phyloP scores from a whole-genome alignment of 768 basidiomycete species.

The Hericium alpestre region DNA sequence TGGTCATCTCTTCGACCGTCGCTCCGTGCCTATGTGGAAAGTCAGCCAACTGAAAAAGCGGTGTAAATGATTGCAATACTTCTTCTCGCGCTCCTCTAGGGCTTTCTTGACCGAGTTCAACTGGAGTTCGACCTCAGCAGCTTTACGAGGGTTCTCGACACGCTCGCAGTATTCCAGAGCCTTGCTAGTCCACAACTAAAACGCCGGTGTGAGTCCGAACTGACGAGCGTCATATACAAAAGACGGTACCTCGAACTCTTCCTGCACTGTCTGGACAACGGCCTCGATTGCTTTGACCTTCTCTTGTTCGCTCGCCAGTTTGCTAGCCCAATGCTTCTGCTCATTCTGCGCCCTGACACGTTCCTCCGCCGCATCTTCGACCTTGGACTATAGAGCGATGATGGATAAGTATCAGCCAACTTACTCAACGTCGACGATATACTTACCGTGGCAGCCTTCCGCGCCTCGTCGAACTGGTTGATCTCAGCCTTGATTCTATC shows the following conservation, averaged over 20 bases:
- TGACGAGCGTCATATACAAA: not conserved
- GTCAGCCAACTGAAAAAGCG: conserved; percentile 2
- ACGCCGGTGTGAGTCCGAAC: not conserved
- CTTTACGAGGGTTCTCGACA: conserved; percentile 46
- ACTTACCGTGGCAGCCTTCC: conserved; percentile 35
- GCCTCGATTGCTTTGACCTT: conserved; percentile 36
- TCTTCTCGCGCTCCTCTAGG: conserved; percentile 54
- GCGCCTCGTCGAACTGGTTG: conserved; percentile 37
- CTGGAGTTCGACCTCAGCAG: conserved; percentile 44
- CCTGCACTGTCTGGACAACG: conserved; percentile 38
- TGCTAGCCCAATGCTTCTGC: conserved; percentile 38
- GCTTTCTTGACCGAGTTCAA: conserved; percentile 56
- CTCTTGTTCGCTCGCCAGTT: conserved; percentile 39
- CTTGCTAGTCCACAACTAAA: conserved; percentile 51
- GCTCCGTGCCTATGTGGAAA: conserved; percentile 51
- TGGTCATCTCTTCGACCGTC: conserved; percentile 66
- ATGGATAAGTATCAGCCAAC: conserved; percentile 3
- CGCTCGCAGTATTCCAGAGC: conserved; percentile 54
- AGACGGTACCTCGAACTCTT: conserved; percentile 50
- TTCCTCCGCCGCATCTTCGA: conserved; percentile 36
- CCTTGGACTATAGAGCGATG: conserved; percentile 29
- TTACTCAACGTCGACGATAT: not conserved
- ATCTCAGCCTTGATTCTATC: conserved; percentile 40
- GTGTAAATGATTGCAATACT: conserved; percentile 26
- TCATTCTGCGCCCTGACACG: conserved; percentile 42